Conservation (phyloP, 768 basidiomycete genomes). For the Serendipita sp. region DNA sequence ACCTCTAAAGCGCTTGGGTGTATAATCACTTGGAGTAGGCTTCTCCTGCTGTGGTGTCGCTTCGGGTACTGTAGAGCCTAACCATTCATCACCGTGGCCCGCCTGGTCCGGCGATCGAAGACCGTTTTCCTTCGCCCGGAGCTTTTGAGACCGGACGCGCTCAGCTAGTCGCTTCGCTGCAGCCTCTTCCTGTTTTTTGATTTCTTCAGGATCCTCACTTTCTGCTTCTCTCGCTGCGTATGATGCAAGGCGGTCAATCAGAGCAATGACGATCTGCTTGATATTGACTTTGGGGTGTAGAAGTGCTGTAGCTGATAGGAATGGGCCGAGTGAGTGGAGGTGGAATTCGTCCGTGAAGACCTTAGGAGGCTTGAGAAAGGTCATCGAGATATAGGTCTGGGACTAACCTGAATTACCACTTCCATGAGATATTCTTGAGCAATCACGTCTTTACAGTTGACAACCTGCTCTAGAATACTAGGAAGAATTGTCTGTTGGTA, state of each 20-base stretch:
- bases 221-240: conserved; percentile 97
- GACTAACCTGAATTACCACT: conserved; percentile 84
- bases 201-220: conserved; percentile 89
- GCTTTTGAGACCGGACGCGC: conserved; percentile 62
- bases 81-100: conserved; percentile 22
- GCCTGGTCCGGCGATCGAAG: conserved; percentile 18
- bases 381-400: neutral
- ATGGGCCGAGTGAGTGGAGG: conserved; percentile 85
- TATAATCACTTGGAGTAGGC: conserved; percentile 14
- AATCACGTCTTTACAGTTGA: conserved; percentile 95
- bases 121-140: conserved; percentile 38
- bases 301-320: conserved; percentile 89
- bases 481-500: conserved; percentile 78
- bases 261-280: conserved; percentile 92
- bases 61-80: conserved; percentile 19
- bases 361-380: conserved; percentile 22
- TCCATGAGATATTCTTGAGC: conserved; percentile 99
- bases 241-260: conserved; percentile 89
- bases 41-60: conserved; percentile 6
- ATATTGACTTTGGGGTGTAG: conserved; percentile 97
- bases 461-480: conserved; percentile 88
- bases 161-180: conserved; percentile 78
- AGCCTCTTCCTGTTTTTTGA: conserved; percentile 82
- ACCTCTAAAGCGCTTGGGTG: conserved; percentile 76
- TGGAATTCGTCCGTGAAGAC: conserved; percentile 99